A percentile compares a stretch with the other conserved stretches of the same genome.
Conservation (phyloP, 2,329 filamentous ascomycete species). For the Periconia macrospinosa region DNA sequence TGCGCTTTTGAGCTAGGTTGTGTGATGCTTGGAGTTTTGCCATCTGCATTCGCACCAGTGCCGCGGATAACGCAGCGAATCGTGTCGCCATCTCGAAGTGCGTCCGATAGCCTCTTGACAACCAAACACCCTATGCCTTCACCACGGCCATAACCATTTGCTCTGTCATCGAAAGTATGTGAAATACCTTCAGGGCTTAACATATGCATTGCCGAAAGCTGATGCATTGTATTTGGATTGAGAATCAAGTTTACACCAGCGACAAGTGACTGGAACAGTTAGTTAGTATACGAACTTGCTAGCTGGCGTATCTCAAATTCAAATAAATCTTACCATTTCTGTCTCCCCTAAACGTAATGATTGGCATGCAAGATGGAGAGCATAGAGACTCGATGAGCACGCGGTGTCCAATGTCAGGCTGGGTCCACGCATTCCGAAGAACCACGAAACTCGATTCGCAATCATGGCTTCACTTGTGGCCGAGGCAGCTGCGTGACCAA, state of each 20-base stretch:
- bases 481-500: not conserved
- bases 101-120: conserved; percentile 49
- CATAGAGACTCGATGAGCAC: conserved; percentile 10
- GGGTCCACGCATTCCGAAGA: conserved; percentile 18
- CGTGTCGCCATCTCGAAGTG: conserved; percentile 42
- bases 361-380: conserved; percentile 10
- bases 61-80: conserved; percentile 25
- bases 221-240: not conserved
- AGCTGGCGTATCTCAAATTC: no score
- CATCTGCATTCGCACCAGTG: conserved; percentile 17
- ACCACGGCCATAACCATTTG: conserved; percentile 65
- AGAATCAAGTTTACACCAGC: conserved; percentile 5
- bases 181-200: not conserved
- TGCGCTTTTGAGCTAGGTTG: not conserved
- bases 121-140: conserved; percentile 54
- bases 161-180: conserved; percentile 50
- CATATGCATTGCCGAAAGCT: conserved; percentile 13
- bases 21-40: conserved; percentile 4
- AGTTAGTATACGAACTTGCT: no score
- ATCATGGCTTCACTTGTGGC: not conserved
- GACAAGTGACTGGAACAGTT: no score
- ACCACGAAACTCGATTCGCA: conserved; percentile 13
- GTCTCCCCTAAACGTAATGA: not conserved
- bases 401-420: conserved; percentile 20
- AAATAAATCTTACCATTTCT: no score